phyloP scores from a whole-genome alignment of 1,139 yeast genomes.

The Diutina neorugosa region DNA sequence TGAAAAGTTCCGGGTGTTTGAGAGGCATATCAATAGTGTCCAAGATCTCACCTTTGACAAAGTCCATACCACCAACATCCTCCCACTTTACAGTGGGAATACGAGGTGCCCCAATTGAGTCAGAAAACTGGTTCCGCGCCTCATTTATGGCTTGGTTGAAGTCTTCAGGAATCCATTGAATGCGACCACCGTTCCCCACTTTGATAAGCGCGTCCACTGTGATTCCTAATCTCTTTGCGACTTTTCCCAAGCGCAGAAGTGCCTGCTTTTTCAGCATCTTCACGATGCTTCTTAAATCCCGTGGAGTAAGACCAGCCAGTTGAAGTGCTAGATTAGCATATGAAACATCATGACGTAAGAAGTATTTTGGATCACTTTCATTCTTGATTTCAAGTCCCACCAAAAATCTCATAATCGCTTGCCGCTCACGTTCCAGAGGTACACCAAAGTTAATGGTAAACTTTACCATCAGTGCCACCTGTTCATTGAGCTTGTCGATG shows the following conservation, averaged over 20 bases:
- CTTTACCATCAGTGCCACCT: constrained; percentile 55
- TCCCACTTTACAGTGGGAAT: constrained; percentile 95
- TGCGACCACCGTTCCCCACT: constrained; percentile 39
- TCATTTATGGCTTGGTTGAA: constrained; percentile 63
- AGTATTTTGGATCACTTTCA: constrained; percentile 13
- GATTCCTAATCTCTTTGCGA: constrained; percentile 11
- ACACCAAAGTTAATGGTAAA: constrained; percentile 70
- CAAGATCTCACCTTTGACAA: constrained; percentile 81
- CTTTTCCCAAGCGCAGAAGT: constrained; percentile 31
- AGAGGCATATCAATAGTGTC: constrained; percentile 95
- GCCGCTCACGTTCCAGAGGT: constrained; percentile 69
- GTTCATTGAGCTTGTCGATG: constrained; percentile 56
- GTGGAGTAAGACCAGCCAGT: constrained; percentile 87
- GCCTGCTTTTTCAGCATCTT: constrained; percentile 52
- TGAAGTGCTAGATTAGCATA: constrained; percentile 57
- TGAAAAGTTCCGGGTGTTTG: constrained; percentile 81
- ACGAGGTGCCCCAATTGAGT: constrained; percentile 92
- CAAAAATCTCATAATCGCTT: constrained; percentile 44
- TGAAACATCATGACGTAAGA: constrained; percentile 42
- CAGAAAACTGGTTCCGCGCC: constrained; percentile 82
- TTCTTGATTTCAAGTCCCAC: constrained; percentile 17
- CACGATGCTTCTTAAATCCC: constrained; percentile 66
- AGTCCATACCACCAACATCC: constrained; percentile 84
- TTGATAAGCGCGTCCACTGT: constrained; percentile 17
- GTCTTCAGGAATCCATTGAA: constrained; percentile 50